Conservation (phyloP, 495 filamentous ascomycete genomes). For the Tuber umbilicatum region DNA sequence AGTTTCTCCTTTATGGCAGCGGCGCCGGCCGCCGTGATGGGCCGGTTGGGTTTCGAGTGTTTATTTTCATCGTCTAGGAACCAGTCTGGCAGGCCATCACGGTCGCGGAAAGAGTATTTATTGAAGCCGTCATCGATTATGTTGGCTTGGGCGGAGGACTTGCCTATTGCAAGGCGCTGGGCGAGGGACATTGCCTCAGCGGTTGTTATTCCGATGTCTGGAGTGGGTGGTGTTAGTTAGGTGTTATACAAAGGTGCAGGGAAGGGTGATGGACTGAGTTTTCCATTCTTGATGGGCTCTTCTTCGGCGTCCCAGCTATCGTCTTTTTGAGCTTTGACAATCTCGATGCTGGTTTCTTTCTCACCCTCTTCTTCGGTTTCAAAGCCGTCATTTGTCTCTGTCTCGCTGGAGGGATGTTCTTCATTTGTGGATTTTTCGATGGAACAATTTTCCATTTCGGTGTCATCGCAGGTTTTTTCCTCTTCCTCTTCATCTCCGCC, state of each 20-base stretch:
- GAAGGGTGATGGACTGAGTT: conserved; percentile 50
- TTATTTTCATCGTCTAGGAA: conserved; percentile 87
- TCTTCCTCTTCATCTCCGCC: conserved; percentile 51
- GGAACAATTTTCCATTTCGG: conserved; percentile 23
- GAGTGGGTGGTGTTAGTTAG: conserved; percentile 41
- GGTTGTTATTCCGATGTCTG: conserved; percentile 96
- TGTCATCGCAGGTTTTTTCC: conserved; percentile 47
- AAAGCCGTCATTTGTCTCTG: no score
- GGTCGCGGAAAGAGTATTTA: conserved; percentile 81
- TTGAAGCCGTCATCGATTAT: conserved; percentile 88
- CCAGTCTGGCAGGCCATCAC: conserved; percentile 93
- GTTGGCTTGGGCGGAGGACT: conserved; percentile 63
- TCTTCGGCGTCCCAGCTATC: conserved; percentile 62
- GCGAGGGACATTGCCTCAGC: conserved; percentile 99
- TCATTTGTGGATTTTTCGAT: conserved; percentile 45
- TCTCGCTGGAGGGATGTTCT: no score
- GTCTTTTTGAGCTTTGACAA: conserved; percentile 53
- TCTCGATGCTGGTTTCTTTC: conserved; percentile 48
- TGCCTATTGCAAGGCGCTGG: conserved; percentile 78
- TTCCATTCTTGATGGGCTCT: conserved; percentile 62
- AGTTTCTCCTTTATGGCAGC: conserved; percentile 91
- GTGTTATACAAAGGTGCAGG: not conserved
- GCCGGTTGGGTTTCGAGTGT: conserved; percentile 76
- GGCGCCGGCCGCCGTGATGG: conserved; percentile 82
- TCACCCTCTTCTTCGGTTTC: conserved; percentile 45